These are phyloP conservation scores for Mycosarcoma mackinlayi DNA, from an alignment of 1,284 basidiomycete species.

Conservation along the genomic window DNA sequence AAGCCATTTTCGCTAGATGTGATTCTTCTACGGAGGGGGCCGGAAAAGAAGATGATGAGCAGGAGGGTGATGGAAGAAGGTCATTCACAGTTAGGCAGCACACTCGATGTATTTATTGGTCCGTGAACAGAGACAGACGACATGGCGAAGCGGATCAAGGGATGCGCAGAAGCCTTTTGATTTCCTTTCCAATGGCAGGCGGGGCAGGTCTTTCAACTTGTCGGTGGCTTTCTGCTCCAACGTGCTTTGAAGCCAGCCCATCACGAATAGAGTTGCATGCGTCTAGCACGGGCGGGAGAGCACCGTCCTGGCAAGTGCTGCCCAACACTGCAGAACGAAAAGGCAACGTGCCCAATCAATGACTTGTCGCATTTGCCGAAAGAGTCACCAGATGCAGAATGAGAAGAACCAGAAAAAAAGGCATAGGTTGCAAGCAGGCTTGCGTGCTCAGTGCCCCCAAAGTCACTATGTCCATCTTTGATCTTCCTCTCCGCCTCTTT, in stretches of 20 bases:
- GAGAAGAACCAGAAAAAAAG: not conserved
- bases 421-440: slow-evolving; percentile 1
- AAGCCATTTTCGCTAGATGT: slow-evolving; percentile 9
- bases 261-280: not conserved
- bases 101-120: slow-evolving; percentile 15
- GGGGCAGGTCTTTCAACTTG: not conserved
- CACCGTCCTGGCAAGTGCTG: slow-evolving; percentile 1
- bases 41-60: not conserved
- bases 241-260: too few relatives aligned
- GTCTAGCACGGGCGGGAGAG: slow-evolving; percentile 23
- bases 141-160: slow-evolving; percentile 7
- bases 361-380: slow-evolving; percentile 2
- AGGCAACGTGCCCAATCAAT: slow-evolving; percentile 11
- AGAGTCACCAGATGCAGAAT: slow-evolving; percentile 8
- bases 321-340: not conserved
- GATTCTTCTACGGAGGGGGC: slow-evolving; percentile 5
- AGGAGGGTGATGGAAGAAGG: slow-evolving; percentile 2
- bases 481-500: not conserved
- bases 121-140: slow-evolving; percentile 4
- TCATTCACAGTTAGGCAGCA: not conserved
- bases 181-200: too few relatives aligned
- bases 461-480: not conserved
- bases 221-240: slow-evolving; percentile 3
- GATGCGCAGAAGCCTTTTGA: not conserved
- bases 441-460: slow-evolving; percentile 6